Conservation (phyloP, 2,329 filamentous ascomycete species). For the Sporothrix pallida region DNA sequence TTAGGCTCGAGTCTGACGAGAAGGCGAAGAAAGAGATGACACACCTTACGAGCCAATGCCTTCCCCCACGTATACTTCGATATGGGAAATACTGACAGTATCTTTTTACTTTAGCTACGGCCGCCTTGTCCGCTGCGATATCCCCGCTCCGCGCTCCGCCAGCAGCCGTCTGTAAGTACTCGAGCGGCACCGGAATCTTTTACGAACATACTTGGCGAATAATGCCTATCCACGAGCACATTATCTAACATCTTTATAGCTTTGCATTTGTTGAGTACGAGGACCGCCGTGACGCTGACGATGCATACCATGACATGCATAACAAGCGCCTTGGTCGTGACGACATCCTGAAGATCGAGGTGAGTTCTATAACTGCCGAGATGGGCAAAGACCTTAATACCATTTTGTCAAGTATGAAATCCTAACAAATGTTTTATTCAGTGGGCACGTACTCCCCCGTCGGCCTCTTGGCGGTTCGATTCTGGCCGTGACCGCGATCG, state of each 20-base stretch:
- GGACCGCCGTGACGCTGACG: slow-evolving; percentile 95
- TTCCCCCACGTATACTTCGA: neutral
- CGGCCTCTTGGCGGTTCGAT: slow-evolving; percentile 97
- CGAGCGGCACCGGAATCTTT: neutral
- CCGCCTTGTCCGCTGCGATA: slow-evolving; percentile 96
- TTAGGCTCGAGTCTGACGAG: neutral
- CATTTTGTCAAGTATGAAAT: neutral
- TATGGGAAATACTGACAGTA: slow-evolving; percentile 56
- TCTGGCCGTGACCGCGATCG: slow-evolving; percentile 80
- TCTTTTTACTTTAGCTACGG: slow-evolving; percentile 72
- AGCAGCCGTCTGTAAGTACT: slow-evolving; percentile 88
- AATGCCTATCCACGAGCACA: neutral
- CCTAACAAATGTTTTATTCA: slow-evolving; percentile 48
- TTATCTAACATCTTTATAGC: slow-evolving; percentile 49
- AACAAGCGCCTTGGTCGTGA: slow-evolving; percentile 98
- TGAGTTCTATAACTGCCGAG: slow-evolving; percentile 50
- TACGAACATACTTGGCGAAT: too few relatives aligned
- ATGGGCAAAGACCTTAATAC: neutral
- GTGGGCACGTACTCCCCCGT: slow-evolving; percentile 98
- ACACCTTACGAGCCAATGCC: neutral
- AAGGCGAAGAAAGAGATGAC: slow-evolving; percentile 4
- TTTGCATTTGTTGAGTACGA: slow-evolving; percentile 99
- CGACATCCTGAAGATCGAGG: slow-evolving; percentile 97
- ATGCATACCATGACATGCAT: slow-evolving; percentile 99
- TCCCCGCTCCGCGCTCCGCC: slow-evolving; percentile 91